phyloP scores from a whole-genome alignment of 75 land plant species.

The Sequoiadendron giganteum region DNA sequence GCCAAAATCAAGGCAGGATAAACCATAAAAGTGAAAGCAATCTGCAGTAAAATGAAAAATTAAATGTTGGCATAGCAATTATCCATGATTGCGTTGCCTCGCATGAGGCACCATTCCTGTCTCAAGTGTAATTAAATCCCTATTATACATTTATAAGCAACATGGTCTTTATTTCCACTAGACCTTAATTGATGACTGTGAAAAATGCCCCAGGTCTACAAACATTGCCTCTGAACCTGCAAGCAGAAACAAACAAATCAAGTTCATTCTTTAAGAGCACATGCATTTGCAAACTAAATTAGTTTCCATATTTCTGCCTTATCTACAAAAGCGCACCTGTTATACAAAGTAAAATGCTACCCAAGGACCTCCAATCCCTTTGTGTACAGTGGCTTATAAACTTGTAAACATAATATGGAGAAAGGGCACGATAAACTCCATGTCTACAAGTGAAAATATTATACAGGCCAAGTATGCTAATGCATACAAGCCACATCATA shows the following conservation, averaged over 20 bases:
- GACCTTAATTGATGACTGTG: conserved; percentile 27
- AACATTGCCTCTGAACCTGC: conserved; percentile 54
- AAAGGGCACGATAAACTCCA: conserved; percentile 31
- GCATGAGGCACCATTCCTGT: not conserved
- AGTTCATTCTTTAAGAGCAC: not conserved
- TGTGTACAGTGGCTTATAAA: conserved; percentile 25
- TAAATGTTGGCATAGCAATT: not conserved
- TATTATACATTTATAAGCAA: too few species aligned
- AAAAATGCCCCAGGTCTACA: conserved; percentile 45
- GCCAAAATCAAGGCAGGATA: conserved; percentile 38
- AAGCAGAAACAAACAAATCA: not conserved
- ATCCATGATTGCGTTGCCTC: not conserved
- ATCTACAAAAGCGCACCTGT: conserved; percentile 22
- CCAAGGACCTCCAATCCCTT: conserved; percentile 34
- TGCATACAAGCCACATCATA: conserved; percentile 36
- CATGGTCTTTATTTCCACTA: not conserved
- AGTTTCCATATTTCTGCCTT: not conserved
- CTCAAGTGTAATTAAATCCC: not conserved
- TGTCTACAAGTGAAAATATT: conserved; percentile 29
- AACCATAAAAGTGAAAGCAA: conserved; percentile 36
- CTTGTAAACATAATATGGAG: conserved; percentile 33
- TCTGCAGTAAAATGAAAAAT: conserved; percentile 21
- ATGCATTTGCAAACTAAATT: not conserved
- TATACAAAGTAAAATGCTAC: conserved; percentile 41
- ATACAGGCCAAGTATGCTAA: conserved; percentile 36